Conservation (phyloP, 1,284 basidiomycete genomes). For the Cutaneotrichosporon cavernicola region DNA sequence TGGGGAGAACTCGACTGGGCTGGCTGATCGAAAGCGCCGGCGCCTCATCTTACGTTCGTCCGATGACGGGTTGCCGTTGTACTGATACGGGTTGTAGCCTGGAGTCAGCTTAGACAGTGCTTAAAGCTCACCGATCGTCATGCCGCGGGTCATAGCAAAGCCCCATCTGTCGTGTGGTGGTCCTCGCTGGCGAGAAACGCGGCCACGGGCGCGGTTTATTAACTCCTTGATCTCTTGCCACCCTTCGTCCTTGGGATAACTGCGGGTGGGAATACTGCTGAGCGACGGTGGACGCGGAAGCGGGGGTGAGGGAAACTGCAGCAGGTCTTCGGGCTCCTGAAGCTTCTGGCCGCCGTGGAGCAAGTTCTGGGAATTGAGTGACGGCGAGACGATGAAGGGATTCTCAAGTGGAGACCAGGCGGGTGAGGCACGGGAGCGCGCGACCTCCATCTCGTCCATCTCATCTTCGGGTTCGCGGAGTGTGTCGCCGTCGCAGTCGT, state of each 20-base stretch:
- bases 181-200: not conserved
- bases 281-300: not conserved
- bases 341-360: not conserved
- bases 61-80: not conserved
- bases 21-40: not conserved
- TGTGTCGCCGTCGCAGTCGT: not conserved
- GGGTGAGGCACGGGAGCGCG: not conserved
- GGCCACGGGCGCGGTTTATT: not conserved
- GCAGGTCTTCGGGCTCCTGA: not conserved
- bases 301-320: not conserved
- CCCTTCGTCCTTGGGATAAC: not conserved
- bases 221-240: not conserved
- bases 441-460: not conserved
- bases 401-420: not conserved
- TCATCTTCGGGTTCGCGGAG: not conserved
- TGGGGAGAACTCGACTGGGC: conserved; percentile 9
- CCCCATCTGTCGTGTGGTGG: not conserved
- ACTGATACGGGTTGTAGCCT: not conserved
- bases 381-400: not conserved
- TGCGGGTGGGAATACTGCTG: not conserved
- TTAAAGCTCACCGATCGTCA: not conserved
- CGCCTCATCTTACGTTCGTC: not conserved
- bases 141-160: not conserved
- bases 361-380: not conserved
- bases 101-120: not conserved